A percentile compares a stretch with the other conserved stretches of the same genome.
phyloP scores from a whole-genome alignment of 208 protist species.

The Crithidia mellificae region DNA sequence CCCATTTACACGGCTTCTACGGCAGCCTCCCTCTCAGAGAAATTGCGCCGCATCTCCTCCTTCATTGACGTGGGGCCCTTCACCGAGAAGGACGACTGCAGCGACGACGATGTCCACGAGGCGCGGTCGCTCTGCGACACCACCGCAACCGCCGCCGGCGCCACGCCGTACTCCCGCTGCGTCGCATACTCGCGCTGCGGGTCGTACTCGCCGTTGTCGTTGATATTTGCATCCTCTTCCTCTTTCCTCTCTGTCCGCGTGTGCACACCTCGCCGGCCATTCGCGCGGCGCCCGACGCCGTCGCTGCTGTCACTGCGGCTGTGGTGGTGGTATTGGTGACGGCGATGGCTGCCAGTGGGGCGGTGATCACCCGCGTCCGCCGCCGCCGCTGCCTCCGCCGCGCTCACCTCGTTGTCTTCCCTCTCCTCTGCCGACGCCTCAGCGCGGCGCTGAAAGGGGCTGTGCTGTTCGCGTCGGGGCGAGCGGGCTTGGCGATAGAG shows the following conservation, averaged over 20 bases:
- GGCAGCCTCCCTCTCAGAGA: conserved; percentile 3
- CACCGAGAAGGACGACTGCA: conserved; percentile 19
- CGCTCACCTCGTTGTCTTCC: too few species aligned
- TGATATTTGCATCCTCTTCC: conserved; percentile 5
- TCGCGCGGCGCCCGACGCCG: neutral
- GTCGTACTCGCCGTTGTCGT: conserved; percentile 26
- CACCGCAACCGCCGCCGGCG: too few species aligned
- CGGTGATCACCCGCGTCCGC: too few species aligned
- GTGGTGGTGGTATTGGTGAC: too few species aligned
- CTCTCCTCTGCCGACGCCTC: too few species aligned
- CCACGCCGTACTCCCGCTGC: conserved; percentile 14
- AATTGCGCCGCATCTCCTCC: neutral
- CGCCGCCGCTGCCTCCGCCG: too few species aligned
- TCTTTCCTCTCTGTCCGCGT: neutral
- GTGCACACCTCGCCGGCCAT: too few species aligned
- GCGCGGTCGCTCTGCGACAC: conserved; percentile 7
- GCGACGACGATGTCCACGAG: conserved; percentile 23
- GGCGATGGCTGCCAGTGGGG: too few species aligned
- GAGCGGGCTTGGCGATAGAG: conserved; percentile 38
- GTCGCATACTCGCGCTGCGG: conserved; percentile 17
- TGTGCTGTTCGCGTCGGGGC: conserved; percentile 15
- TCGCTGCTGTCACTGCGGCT: neutral
- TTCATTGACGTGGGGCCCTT: neutral
- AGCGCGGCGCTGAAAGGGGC: conserved; percentile 2
- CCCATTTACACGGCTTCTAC: conserved; percentile 20